Conservation (phyloP, 2,329 filamentous ascomycete genomes). For the Venturia oleaginea region DNA sequence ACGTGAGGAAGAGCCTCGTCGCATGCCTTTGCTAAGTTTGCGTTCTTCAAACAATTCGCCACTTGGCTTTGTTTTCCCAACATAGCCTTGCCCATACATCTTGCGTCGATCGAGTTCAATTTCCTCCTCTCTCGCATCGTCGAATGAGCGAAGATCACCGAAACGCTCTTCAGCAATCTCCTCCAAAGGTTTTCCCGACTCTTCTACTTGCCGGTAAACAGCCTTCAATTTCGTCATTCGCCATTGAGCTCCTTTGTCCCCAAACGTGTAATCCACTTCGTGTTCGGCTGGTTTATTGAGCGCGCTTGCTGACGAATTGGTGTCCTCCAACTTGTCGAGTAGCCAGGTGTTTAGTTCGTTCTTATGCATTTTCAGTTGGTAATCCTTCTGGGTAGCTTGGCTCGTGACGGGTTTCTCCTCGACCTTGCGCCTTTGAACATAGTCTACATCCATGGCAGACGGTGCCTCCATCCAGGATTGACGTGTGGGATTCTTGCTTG, state of each 20-base stretch:
- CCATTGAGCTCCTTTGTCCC: conserved; percentile 85
- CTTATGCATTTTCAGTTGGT: conserved; percentile 64
- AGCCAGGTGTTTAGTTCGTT: conserved; percentile 73
- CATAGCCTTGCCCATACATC: conserved; percentile 76
- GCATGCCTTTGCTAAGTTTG: conserved; percentile 36
- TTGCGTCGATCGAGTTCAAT: conserved; percentile 77
- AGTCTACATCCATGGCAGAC: conserved; percentile 73
- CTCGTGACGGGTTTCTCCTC: conserved; percentile 34
- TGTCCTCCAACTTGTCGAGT: conserved; percentile 47
- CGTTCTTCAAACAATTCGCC: conserved; percentile 80
- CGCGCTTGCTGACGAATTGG: conserved; percentile 35
- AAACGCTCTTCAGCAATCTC: conserved; percentile 77
- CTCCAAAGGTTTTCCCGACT: conserved; percentile 63
- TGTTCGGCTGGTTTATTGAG: conserved; percentile 41
- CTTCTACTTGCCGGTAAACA: conserved; percentile 71
- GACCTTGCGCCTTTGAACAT: conserved; percentile 55
- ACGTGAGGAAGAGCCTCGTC: conserved; percentile 13
- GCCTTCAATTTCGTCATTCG: conserved; percentile 90
- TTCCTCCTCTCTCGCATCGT: conserved; percentile 87
- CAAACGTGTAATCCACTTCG: conserved; percentile 74
- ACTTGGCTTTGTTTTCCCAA: conserved; percentile 75
- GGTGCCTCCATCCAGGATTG: conserved; percentile 95
- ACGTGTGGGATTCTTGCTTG: conserved; percentile 43
- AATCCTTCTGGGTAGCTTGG: conserved; percentile 45
- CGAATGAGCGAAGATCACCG: conserved; percentile 73